A percentile compares a stretch with the other conserved stretches of the same genome.
These are phyloP conservation scores for Leccinum disarticulatum DNA, from an alignment of 768 basidiomycete species.

Conservation along the genomic window DNA sequence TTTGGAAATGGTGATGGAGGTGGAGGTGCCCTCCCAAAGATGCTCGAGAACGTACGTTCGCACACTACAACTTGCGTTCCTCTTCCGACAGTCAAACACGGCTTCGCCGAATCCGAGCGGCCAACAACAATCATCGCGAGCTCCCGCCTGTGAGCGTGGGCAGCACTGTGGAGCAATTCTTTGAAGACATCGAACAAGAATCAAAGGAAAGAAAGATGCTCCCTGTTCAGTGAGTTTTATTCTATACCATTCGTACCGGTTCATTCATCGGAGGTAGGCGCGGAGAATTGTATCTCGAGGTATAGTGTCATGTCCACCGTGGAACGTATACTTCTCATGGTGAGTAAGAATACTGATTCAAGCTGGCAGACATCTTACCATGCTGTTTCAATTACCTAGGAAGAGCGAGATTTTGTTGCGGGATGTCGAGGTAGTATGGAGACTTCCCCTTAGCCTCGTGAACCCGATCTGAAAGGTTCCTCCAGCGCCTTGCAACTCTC, in stretches of 20 bases:
- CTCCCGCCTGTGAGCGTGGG: slow-evolving; percentile 90
- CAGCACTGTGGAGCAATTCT: slow-evolving; percentile 87
- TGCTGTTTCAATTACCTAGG: slow-evolving; percentile 33
- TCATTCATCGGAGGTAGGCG: slow-evolving; percentile 21
- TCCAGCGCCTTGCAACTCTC: slow-evolving; percentile 74
- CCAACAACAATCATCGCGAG: slow-evolving; percentile 78
- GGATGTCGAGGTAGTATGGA: slow-evolving; percentile 71
- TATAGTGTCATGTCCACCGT: slow-evolving; percentile 60
- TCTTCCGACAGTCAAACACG: slow-evolving; percentile 37
- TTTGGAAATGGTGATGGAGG: slow-evolving; percentile 98
- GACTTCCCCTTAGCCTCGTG: not conserved
- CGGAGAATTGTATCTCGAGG: slow-evolving; percentile 87
- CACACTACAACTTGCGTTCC: not conserved
- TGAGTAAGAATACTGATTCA: slow-evolving; percentile 20
- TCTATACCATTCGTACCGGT: not conserved
- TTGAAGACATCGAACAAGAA: slow-evolving; percentile 55
- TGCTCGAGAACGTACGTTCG: slow-evolving; percentile 84
- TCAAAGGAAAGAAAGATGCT: slow-evolving; percentile 64
- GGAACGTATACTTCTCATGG: slow-evolving; percentile 97
- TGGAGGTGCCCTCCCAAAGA: slow-evolving; percentile 81
- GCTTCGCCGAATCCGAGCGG: slow-evolving; percentile 87
- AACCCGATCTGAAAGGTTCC: slow-evolving; percentile 1
- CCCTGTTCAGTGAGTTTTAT: slow-evolving; percentile 72
- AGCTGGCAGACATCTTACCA: not conserved
- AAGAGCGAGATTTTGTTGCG: slow-evolving; percentile 92